Evolutionary conservation across 2,329 filamentous ascomycete genomes (phyloP).

Genomic region (Pestalotiopsis sp.): DNA sequence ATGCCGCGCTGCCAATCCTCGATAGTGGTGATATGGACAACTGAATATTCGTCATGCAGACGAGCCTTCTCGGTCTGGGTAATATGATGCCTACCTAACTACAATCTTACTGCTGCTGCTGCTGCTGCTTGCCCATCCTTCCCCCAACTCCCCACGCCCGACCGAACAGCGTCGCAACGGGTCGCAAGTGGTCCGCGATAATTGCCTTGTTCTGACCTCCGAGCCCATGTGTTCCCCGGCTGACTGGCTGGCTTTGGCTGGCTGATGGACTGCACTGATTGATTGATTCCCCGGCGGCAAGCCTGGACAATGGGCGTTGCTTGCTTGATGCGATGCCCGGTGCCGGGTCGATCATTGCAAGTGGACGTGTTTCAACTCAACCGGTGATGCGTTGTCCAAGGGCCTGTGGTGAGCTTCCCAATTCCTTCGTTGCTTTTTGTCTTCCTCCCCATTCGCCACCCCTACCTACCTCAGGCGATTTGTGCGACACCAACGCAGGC

Average conservation of each 20-base stretch:
- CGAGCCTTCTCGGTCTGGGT: neutral
- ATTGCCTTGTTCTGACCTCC: slow-evolving; percentile 1
- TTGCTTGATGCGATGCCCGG: neutral
- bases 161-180: neutral
- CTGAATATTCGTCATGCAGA: neutral
- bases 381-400: slow-evolving; percentile 7
- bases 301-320: too few species aligned
- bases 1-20: neutral
- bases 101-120: neutral
- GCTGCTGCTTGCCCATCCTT: neutral
- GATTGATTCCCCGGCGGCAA: neutral
- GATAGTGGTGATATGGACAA: neutral
- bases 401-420: neutral
- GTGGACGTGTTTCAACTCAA: neutral
- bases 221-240: neutral
- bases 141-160: neutral
- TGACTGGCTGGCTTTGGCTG: neutral
- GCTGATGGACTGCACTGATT: neutral
- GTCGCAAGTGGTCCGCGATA: slow-evolving; percentile 4
- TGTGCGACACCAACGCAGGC: neutral
- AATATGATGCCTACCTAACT: neutral
- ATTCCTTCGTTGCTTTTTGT: neutral
- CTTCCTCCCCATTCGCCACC: neutral
- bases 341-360: neutral
- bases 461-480: neutral